Conservation (phyloP, 768 basidiomycete genomes). For the Rhodotorula paludigena region DNA sequence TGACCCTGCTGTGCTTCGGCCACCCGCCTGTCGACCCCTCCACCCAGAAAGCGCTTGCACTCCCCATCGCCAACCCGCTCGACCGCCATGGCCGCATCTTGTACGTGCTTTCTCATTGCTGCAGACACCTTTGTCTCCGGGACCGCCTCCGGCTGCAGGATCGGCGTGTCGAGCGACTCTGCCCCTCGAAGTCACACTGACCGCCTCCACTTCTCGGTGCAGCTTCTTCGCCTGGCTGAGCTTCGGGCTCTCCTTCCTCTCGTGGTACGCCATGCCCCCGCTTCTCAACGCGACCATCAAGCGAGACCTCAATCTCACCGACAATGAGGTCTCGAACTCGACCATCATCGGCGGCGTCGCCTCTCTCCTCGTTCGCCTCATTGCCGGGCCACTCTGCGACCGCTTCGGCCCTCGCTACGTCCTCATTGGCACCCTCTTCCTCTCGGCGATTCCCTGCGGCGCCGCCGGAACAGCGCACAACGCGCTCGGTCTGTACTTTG, state of each 20-base stretch:
- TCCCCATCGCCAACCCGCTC: slow-evolving; percentile 55
- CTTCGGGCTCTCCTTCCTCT: slow-evolving; percentile 40
- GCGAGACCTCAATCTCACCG: slow-evolving; percentile 26
- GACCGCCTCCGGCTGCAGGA: too few species aligned
- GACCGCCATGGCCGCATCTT: slow-evolving; percentile 55
- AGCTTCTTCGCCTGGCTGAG: slow-evolving; percentile 34
- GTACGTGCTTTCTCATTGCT: slow-evolving; percentile 50
- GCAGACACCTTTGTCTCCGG: neutral
- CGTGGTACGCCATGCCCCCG: slow-evolving; percentile 61
- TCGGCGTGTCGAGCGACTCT: neutral
- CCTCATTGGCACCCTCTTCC: slow-evolving; percentile 56
- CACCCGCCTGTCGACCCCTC: slow-evolving; percentile 50
- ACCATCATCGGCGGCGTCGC: slow-evolving; percentile 46
- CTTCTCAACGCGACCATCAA: slow-evolving; percentile 49
- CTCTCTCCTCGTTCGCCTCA: slow-evolving; percentile 51
- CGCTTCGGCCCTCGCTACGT: slow-evolving; percentile 50
- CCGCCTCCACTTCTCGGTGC: neutral
- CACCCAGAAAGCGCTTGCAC: slow-evolving; percentile 55
- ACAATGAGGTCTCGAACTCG: slow-evolving; percentile 7
- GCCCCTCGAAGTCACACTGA: neutral
- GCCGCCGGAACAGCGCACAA: slow-evolving; percentile 55
- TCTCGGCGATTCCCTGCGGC: slow-evolving; percentile 60
- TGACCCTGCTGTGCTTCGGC: slow-evolving; percentile 18
- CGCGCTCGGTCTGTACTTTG: slow-evolving; percentile 50
- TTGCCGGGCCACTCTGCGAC: slow-evolving; percentile 57